These are phyloP conservation scores for Alternaria brassicae DNA, from an alignment of 2,329 filamentous ascomycete genomes.

Conservation along the genomic window DNA sequence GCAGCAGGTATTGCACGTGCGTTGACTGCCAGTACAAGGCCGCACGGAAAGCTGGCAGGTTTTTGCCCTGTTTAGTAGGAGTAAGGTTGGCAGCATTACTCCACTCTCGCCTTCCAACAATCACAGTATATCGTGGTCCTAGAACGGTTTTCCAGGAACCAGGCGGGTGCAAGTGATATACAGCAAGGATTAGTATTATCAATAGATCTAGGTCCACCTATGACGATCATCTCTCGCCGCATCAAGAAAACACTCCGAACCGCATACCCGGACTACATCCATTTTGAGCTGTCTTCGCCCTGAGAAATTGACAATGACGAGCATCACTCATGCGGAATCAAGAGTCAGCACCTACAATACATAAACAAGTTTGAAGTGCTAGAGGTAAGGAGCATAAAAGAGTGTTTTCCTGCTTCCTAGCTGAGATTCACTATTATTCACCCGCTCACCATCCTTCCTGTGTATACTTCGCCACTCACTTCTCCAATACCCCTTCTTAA, in stretches of 20 bases:
- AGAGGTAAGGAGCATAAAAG: neutral
- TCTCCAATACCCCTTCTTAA: neutral
- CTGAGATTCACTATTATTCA: neutral
- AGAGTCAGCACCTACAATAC: neutral
- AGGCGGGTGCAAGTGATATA: slow-evolving; percentile 6
- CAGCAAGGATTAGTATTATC: slow-evolving; percentile 7
- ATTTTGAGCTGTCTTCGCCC: neutral
- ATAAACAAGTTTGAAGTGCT: neutral
- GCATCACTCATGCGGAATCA: neutral
- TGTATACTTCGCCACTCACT: neutral
- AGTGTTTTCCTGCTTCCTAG: neutral
- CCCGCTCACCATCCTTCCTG: neutral
- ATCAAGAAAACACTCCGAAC: slow-evolving; percentile 8
- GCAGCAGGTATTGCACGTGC: neutral
- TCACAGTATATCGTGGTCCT: neutral
- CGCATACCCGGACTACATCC: neutral
- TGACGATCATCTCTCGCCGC: neutral
- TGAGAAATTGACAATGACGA: slow-evolving; percentile 12
- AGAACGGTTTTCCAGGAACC: neutral
- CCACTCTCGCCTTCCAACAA: neutral
- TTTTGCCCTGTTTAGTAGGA: neutral
- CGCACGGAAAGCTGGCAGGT: no score
- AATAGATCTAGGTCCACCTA: slow-evolving; percentile 5
- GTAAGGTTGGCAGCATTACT: neutral
- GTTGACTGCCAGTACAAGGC: neutral